phyloP scores from a whole-genome alignment of 148 eudicot genomes.

The Rhododendron williamsianum region DNA sequence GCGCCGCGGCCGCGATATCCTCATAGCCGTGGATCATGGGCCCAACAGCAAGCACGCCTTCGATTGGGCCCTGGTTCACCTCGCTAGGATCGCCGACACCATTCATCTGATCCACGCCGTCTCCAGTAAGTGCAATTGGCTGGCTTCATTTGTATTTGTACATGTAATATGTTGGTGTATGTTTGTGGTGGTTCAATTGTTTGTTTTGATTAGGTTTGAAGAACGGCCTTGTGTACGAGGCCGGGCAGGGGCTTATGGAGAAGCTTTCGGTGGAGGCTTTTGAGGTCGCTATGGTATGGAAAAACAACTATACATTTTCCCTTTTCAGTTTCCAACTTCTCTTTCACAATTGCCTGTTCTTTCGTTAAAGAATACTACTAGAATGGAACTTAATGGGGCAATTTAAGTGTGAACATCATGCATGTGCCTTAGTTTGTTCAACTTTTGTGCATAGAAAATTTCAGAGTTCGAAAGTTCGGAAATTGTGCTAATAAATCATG shows the following conservation, averaged over 20 bases:
- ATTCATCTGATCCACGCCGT: constrained; percentile 70
- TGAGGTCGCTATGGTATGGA: constrained; percentile 61
- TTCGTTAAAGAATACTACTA: background rate
- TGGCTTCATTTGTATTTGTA: background rate
- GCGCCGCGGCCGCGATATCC: constrained; percentile 58
- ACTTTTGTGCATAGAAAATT: background rate
- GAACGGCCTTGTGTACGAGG: constrained; percentile 49
- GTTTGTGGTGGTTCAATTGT: background rate
- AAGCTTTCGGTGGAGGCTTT: constrained; percentile 72
- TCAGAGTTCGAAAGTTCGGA: background rate
- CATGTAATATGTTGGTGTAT: background rate
- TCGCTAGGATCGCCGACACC: constrained; percentile 61
- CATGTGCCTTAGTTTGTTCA: background rate
- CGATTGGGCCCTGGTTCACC: constrained; percentile 65
- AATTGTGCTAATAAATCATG: background rate
- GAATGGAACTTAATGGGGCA: background rate
- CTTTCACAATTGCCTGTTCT: background rate
- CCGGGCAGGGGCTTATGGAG: constrained; percentile 63
- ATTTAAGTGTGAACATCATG: background rate
- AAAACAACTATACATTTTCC: background rate
- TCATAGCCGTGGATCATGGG: constrained; percentile 77
- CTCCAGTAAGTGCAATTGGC: constrained; percentile 33
- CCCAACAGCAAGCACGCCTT: constrained; percentile 84
- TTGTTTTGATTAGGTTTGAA: constrained; percentile 38
- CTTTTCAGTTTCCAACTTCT: background rate